These are phyloP conservation scores for Sarcocystis neurona DNA, from an alignment of 169 alveolate species.

Conservation along the genomic window DNA sequence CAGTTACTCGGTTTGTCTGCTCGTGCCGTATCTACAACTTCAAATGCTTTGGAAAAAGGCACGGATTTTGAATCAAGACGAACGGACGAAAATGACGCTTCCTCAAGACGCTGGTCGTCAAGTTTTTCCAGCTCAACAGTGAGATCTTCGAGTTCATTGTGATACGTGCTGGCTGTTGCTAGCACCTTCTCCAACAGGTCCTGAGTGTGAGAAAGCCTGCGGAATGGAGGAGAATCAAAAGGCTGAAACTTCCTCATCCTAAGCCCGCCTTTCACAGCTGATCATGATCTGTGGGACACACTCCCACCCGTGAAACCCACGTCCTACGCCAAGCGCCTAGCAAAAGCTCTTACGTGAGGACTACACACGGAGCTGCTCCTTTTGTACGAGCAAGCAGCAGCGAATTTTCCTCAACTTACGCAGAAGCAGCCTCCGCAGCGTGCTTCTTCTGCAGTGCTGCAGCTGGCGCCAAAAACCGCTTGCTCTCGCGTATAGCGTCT, in stretches of 20 bases:
- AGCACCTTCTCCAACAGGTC: slow-evolving; percentile 64
- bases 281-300: neutral
- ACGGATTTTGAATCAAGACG: slow-evolving; percentile 50
- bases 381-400: too few species aligned
- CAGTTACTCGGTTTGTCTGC: slow-evolving; percentile 73
- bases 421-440: too few species aligned
- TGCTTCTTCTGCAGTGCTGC: slow-evolving; percentile 63
- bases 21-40: slow-evolving; percentile 65
- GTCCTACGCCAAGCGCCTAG: neutral
- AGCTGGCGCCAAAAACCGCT: slow-evolving; percentile 66
- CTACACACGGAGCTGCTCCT: too few species aligned
- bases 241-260: neutral
- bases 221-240: neutral
- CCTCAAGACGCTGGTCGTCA: slow-evolving; percentile 68
- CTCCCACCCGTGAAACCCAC: neutral
- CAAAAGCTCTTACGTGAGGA: slow-evolving; percentile 61
- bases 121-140: slow-evolving; percentile 56
- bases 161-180: slow-evolving; percentile 64
- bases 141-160: slow-evolving; percentile 55
- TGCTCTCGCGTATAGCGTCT: slow-evolving; percentile 56
- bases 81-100: slow-evolving; percentile 70
- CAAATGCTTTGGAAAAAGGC: slow-evolving; percentile 68
- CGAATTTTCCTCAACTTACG: too few species aligned
- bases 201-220: slow-evolving; percentile 63
- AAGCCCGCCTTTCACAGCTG: neutral